Evolutionary conservation across 495 filamentous ascomycete genomes (phyloP), one percentile per base, ranked within the genome.

Genomic region (Hypoxylon lienhwacheense): DNA sequence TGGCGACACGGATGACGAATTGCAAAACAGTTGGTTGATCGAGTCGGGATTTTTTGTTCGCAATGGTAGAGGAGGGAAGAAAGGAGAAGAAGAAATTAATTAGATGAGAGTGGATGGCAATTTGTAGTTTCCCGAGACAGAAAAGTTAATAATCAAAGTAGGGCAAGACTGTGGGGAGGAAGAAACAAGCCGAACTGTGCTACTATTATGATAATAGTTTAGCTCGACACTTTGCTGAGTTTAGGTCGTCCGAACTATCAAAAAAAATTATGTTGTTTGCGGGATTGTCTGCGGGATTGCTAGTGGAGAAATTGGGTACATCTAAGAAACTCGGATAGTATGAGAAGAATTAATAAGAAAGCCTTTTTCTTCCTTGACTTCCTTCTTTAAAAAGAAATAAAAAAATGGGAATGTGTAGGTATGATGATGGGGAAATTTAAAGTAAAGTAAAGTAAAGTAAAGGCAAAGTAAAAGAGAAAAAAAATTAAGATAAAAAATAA

Each of bases 91-190:
- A 36, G 41, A 57, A 43, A 51, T 53, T 46, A 46, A 53, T 44
- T 52, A 46, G 42, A 46, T 42, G 65, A 55, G 65, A 55, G 59
- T 48, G 32, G 37, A 47, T 54, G 49, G 51, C 47, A 65, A 65
- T 67, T 67, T 67, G 65, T 67, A 67, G 45, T 58, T 63, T 62
- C 53, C 42, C 21, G 57, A 55, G 52, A 61, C 52, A 55, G 49
- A 37, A 20, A 56, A 59, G 49, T 58, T 58, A 61, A 53, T 61
- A 61, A 61, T 55, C 58, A 61, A 55, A 55, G 57, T 56, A 61
- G 58, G 58, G 52, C 52, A 61, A 55, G 51, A 48, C 41, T 56
- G 58, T 61, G 58, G 46, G 58, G 58, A 55, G 58, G 52, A 46
- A 35, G 56, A 41, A 53, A 21, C 44, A 42, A 41, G 33, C 51